Conservation (phyloP, 1,284 basidiomycete species). For the Agroathelia rolfsii region DNA sequence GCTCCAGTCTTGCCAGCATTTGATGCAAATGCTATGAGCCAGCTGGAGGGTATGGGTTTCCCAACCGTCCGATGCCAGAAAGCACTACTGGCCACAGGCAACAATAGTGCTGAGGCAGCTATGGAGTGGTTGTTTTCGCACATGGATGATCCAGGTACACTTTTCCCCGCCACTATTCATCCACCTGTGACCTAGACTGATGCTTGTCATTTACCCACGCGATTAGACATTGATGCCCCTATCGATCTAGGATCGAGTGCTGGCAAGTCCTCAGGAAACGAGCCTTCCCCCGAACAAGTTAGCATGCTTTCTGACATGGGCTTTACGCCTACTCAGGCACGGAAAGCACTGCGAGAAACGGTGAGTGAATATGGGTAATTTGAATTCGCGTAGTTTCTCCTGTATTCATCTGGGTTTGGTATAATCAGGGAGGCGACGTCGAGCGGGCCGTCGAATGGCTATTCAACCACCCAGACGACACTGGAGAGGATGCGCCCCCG, state of each 20-base stretch:
- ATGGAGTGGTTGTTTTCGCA: conserved; percentile 96
- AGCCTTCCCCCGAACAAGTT: conserved; percentile 63
- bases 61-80: conserved; percentile 76
- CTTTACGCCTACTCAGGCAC: conserved; percentile 76
- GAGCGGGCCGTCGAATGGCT: conserved; percentile 94
- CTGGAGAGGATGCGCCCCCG: conserved; percentile 48
- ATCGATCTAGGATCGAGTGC: conserved; percentile 32
- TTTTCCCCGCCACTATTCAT: neutral
- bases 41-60: conserved; percentile 86
- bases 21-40: conserved; percentile 62
- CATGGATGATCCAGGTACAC: conserved; percentile 84
- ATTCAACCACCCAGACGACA: conserved; percentile 90
- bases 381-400: conserved; percentile 4
- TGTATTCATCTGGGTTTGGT: too few relatives aligned
- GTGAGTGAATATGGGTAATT: conserved; percentile 33
- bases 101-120: conserved; percentile 68
- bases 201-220: conserved; percentile 2
- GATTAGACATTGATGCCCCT: conserved; percentile 77
- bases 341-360: conserved; percentile 84
- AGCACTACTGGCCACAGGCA: conserved; percentile 84
- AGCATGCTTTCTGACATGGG: conserved; percentile 86
- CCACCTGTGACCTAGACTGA: conserved; percentile 4
- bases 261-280: conserved; percentile 25
- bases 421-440: conserved; percentile 52
- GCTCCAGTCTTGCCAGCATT: conserved; percentile 47